Conservation (phyloP, 768 basidiomycete species). For the Calocybe indica region DNA sequence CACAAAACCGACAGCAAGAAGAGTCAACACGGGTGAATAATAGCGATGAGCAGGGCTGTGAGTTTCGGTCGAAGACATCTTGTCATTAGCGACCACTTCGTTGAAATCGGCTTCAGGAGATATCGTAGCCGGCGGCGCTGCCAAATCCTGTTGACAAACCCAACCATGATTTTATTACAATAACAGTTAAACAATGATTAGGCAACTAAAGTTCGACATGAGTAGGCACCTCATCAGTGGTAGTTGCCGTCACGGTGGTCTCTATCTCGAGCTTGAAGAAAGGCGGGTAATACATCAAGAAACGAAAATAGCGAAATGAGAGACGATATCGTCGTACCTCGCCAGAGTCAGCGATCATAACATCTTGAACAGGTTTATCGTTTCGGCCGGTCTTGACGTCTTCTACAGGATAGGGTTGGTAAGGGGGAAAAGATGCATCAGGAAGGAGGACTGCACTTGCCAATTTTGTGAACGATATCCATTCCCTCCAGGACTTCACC, state of each 20-base stretch:
- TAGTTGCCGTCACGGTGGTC: conserved; percentile 17
- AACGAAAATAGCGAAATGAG: background rate
- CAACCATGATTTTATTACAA: conserved; percentile 45
- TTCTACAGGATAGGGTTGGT: conserved; percentile 41
- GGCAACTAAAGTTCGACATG: conserved; percentile 85
- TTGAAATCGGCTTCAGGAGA: conserved; percentile 1
- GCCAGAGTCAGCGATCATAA: conserved; percentile 80
- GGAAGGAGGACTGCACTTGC: conserved; percentile 29
- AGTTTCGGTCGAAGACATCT: conserved; percentile 9
- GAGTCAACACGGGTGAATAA: conserved; percentile 22
- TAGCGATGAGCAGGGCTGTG: conserved; percentile 7
- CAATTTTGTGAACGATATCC: conserved; percentile 76
- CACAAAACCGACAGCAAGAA: conserved; percentile 38
- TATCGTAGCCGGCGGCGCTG: conserved; percentile 9
- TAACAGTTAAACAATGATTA: conserved; percentile 4
- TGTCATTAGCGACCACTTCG: conserved; percentile 1
- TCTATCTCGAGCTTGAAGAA: no score
- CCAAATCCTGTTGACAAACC: conserved; percentile 39
- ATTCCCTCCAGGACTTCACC: conserved; percentile 90
- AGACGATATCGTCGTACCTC: conserved; percentile 49
- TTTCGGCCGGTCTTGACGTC: conserved; percentile 59
- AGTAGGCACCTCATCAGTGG: conserved; percentile 81
- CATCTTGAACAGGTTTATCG: conserved; percentile 73
- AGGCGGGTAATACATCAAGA: background rate
- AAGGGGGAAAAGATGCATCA: background rate